phyloP scores from a whole-genome alignment of 2,329 filamentous ascomycete species.

The Pleomassaria siparia region DNA sequence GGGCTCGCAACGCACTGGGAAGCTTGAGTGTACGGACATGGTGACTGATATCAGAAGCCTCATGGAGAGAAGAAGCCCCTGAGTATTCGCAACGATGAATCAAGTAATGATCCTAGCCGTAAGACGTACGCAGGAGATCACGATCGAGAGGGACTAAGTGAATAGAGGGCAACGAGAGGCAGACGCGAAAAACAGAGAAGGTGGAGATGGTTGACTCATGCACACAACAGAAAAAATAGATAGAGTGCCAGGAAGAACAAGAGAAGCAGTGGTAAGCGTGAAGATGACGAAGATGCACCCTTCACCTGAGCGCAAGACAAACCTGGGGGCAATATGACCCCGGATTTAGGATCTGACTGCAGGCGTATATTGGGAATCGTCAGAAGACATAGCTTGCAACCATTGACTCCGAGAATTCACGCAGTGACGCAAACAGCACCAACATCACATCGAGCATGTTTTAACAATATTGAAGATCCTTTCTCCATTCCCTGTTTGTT shows the following conservation, averaged over 20 bases:
- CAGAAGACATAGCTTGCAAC: too few species aligned
- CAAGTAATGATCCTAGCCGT: background rate
- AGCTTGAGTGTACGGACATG: conserved; percentile 12
- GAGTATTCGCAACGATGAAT: background rate
- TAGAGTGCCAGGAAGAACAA: background rate
- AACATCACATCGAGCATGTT: background rate
- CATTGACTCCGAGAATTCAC: background rate
- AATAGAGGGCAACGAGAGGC: background rate
- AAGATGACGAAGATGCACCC: too few species aligned
- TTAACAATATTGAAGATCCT: background rate
- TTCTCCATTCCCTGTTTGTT: background rate
- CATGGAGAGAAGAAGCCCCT: too few species aligned
- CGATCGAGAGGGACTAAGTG: background rate
- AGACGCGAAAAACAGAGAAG: conserved; percentile 3
- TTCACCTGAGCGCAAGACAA: too few species aligned
- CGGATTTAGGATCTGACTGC: too few species aligned
- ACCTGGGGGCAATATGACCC: too few species aligned
- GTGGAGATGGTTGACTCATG: background rate
- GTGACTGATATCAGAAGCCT: background rate
- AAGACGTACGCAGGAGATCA: background rate
- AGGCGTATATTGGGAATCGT: too few species aligned
- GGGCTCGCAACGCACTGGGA: conserved; percentile 6
- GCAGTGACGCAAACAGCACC: background rate
- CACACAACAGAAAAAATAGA: background rate
- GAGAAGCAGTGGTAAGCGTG: too few species aligned